Conservation (phyloP, 148 eudicot species). For the Mesembryanthemum crystallinum region DNA sequence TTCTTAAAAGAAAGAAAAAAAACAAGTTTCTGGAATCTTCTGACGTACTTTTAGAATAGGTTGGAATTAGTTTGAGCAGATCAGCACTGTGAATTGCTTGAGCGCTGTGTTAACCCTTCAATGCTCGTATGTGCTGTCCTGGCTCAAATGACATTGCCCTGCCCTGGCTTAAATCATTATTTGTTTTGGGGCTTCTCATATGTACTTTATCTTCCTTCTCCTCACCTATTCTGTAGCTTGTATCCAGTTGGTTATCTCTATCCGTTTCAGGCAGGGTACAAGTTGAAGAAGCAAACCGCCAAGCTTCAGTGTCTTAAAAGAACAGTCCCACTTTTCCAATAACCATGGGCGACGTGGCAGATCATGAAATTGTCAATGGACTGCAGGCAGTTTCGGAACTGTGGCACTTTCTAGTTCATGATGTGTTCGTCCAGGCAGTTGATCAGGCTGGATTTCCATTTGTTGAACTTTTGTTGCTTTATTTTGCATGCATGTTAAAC, state of each 20-base stretch:
- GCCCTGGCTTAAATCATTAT: neutral
- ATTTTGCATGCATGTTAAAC: neutral
- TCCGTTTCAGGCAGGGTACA: neutral
- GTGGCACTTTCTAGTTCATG: neutral
- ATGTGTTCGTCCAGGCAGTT: neutral
- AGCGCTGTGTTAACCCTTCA: neutral
- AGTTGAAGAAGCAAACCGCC: neutral
- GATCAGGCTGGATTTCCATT: neutral
- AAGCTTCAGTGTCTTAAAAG: neutral
- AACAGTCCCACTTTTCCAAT: neutral
- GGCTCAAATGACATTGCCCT: no score
- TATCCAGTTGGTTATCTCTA: neutral
- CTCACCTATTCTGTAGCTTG: neutral
- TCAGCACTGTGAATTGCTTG: neutral
- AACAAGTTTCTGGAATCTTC: neutral
- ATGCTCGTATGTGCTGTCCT: neutral
- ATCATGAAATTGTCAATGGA: neutral
- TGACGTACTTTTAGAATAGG: neutral
- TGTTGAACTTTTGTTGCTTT: neutral
- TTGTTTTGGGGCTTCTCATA: no score
- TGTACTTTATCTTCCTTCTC: neutral
- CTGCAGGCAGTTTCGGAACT: neutral
- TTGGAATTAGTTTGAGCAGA: neutral
- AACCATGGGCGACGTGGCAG: neutral
- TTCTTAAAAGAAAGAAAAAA: no score